phyloP scores from a whole-genome alignment of 129 eudicot species.

The Mikania micrantha region DNA sequence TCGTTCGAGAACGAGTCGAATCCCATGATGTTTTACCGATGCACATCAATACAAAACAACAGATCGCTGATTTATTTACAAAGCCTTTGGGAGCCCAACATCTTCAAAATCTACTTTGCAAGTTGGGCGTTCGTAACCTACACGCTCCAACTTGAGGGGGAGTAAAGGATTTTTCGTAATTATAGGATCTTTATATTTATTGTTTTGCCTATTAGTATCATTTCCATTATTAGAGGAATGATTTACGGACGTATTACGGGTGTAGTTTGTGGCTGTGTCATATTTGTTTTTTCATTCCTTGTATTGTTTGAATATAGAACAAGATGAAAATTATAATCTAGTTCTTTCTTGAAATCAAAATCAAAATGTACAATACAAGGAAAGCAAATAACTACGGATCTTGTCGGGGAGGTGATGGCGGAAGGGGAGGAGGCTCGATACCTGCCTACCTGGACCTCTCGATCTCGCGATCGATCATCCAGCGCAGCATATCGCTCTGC shows the following conservation, averaged over 20 bases:
- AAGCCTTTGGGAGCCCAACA: not conserved
- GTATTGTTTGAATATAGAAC: too few species aligned
- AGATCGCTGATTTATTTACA: not conserved
- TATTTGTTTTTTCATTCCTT: too few species aligned
- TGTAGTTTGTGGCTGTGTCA: not conserved
- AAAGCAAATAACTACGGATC: too few species aligned
- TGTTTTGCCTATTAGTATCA: not conserved
- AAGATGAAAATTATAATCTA: too few species aligned
- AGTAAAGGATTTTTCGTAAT: not conserved
- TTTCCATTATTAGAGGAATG: not conserved
- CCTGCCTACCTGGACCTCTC: too few species aligned
- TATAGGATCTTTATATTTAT: not conserved
- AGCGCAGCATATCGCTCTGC: too few species aligned
- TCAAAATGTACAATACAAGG: too few species aligned
- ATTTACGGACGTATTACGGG: not conserved
- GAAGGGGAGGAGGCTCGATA: too few species aligned
- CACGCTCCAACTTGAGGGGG: not conserved
- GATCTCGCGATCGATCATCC: too few species aligned
- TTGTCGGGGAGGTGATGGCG: too few species aligned
- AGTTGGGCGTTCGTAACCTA: not conserved
- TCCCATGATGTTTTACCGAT: not conserved
- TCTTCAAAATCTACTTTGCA: not conserved
- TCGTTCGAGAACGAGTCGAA: not conserved
- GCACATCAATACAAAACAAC: not conserved
- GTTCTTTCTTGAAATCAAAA: too few species aligned